Evolutionary conservation across 192 early-diverging fungal species (phyloP).

Genomic region (Lunasporangiospora selenospora): DNA sequence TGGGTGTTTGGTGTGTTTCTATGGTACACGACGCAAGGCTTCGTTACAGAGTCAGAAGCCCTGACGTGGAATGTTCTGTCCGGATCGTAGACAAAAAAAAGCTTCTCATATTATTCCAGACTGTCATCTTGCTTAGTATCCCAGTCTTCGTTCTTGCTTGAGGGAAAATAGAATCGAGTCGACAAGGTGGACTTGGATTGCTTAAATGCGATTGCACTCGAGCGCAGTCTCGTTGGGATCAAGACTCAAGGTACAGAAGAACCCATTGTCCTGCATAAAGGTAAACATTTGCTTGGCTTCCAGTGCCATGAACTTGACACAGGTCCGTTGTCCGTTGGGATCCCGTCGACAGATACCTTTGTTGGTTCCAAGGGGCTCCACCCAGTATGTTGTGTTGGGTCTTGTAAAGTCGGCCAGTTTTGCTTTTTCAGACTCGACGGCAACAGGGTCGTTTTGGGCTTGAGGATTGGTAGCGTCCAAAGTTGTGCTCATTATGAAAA

Average conservation of each 20-base stretch:
- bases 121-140: no score
- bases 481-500: slow-evolving; percentile 37
- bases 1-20: no score
- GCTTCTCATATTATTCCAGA: no score
- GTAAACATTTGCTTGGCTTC: slow-evolving; percentile 50
- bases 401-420: slow-evolving; percentile 36
- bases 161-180: no score
- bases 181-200: no score
- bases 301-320: slow-evolving; percentile 42
- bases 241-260: slow-evolving; percentile 40
- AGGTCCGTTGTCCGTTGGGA: slow-evolving; percentile 45
- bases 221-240: slow-evolving; percentile 41
- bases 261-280: slow-evolving; percentile 47
- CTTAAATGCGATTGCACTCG: slow-evolving; percentile 40
- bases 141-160: no score
- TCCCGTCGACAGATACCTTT: slow-evolving; percentile 42
- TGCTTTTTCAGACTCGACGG: slow-evolving; percentile 39
- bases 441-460: slow-evolving; percentile 33
- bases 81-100: no score
- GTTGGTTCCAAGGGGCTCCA: slow-evolving; percentile 44
- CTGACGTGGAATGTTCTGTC: no score
- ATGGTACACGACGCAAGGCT: no score
- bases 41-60: no score
- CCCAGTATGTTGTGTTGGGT: slow-evolving; percentile 37
- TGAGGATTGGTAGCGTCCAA: slow-evolving; percentile 41